Conservation (phyloP, 2,329 filamentous ascomycete genomes). For the Colletotrichum sp. region DNA sequence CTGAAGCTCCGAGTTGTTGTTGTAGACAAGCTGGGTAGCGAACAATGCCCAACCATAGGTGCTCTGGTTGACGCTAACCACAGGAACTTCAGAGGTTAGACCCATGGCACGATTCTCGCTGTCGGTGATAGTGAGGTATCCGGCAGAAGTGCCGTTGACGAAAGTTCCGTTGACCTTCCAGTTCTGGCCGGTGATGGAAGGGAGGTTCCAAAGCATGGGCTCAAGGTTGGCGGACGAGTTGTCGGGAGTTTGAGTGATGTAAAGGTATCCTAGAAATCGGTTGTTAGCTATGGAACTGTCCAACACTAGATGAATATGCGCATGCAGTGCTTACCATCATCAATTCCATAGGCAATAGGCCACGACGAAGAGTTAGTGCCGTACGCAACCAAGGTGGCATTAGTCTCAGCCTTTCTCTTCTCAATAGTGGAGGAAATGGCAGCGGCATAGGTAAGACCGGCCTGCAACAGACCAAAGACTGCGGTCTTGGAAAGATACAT, state of each 20-base stretch:
- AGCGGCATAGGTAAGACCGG: background rate
- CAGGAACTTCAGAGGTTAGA: background rate
- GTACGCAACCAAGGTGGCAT: background rate
- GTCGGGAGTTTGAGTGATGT: background rate
- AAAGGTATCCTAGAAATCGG: background rate
- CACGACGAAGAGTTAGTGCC: background rate
- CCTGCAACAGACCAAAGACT: background rate
- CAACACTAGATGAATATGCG: rapidly evolving
- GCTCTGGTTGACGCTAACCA: background rate
- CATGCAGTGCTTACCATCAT: background rate
- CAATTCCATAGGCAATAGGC: background rate
- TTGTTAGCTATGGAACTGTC: background rate
- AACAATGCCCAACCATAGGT: background rate
- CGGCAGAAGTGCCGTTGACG: background rate
- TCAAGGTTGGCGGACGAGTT: background rate
- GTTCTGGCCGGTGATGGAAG: background rate
- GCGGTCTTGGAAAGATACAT: background rate
- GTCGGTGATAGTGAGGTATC: background rate
- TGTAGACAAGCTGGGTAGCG: background rate
- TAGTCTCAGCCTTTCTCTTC: background rate
- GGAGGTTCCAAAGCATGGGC: background rate
- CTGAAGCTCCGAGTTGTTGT: background rate
- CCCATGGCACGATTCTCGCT: background rate
- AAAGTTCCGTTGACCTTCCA: background rate
- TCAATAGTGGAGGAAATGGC: background rate